Evolutionary conservation across 257 asterid genomes (phyloP).

Genomic region (Linaria vulgaris): DNA sequence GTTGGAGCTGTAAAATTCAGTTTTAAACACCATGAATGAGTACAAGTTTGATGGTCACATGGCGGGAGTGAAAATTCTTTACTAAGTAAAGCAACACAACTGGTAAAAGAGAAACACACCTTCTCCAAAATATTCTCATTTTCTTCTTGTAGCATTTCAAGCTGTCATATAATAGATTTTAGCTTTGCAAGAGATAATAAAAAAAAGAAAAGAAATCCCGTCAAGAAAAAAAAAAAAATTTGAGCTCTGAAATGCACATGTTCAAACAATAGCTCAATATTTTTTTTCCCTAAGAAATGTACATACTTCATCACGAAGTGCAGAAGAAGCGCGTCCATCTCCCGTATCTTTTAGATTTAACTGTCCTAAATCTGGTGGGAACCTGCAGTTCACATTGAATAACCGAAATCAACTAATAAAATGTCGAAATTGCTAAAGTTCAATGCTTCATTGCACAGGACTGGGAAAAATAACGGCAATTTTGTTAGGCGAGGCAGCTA

Average conservation of each 20-base stretch:
- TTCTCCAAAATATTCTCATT: conserved; percentile 76
- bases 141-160: conserved; percentile 93
- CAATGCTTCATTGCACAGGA: conserved; percentile 21
- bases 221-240: conserved; percentile 10
- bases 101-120: conserved; percentile 42
- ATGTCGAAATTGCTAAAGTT: conserved; percentile 8
- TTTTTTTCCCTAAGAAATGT: background rate
- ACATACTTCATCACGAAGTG: conserved; percentile 81
- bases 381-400: conserved; percentile 52
- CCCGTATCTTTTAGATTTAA: conserved; percentile 55
- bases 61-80: conserved; percentile 17
- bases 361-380: conserved; percentile 67
- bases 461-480: conserved; percentile 3
- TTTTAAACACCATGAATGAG: conserved; percentile 28
- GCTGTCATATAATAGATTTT: conserved; percentile 55
- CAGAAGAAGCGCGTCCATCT: conserved; percentile 74
- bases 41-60: conserved; percentile 15
- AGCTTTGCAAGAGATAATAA: conserved; percentile 30
- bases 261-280: conserved; percentile 16
- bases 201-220: conserved; percentile 1
- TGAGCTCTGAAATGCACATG: conserved; percentile 20
- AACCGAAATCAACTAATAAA: conserved; percentile 19
- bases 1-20: conserved; percentile 63
- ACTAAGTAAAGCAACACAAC: conserved; percentile 6
- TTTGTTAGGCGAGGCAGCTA: conserved; percentile 3